Percentiles rank a stretch among this genome's conserved stretches.
Evolutionary conservation across 2,329 filamentous ascomycete species (phyloP).

Genomic region (Epichloe sibirici): DNA sequence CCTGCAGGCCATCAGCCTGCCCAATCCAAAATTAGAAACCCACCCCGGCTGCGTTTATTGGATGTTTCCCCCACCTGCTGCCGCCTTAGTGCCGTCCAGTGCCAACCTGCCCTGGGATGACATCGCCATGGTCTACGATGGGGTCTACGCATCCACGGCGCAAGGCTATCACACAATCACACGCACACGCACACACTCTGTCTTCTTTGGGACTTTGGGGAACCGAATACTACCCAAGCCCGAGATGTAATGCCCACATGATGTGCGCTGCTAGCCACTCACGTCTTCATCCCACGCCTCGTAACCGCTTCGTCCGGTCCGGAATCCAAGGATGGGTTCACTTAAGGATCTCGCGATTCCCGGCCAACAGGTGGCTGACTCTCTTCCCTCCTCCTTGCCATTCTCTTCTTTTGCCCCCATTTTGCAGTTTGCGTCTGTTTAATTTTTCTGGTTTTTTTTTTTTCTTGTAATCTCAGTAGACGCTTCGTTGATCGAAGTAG

Average conservation of each 20-base stretch:
- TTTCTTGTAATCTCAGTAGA: slow-evolving; percentile 18
- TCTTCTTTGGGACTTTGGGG: neutral
- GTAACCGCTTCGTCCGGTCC: slow-evolving; percentile 15
- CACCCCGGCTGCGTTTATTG: slow-evolving; percentile 19
- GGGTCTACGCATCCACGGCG: neutral
- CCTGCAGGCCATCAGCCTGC: slow-evolving; percentile 17
- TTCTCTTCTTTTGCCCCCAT: slow-evolving; percentile 23
- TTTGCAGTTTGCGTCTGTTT: slow-evolving; percentile 3
- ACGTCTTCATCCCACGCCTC: slow-evolving; percentile 13
- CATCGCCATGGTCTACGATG: neutral
- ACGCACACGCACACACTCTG: neutral
- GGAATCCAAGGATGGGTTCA: slow-evolving; percentile 7
- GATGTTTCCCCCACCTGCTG: slow-evolving; percentile 6
- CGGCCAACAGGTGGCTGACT: slow-evolving; percentile 12
- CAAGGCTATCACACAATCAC: neutral
- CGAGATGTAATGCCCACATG: slow-evolving; percentile 7
- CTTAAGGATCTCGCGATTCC: slow-evolving; percentile 19
- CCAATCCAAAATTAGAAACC: slow-evolving; percentile 24
- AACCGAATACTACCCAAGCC: slow-evolving; percentile 3
- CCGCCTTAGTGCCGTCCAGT: neutral
- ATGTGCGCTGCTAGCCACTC: slow-evolving; percentile 13
- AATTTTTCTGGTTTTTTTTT: slow-evolving; percentile 9
- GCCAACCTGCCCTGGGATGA: neutral
- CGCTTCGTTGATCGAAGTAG: slow-evolving; percentile 33
- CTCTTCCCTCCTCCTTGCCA: slow-evolving; percentile 18